Base-by-base conservation (phyloP, 345 rosid genomes). In the Excoecaria agallocha region DNA sequence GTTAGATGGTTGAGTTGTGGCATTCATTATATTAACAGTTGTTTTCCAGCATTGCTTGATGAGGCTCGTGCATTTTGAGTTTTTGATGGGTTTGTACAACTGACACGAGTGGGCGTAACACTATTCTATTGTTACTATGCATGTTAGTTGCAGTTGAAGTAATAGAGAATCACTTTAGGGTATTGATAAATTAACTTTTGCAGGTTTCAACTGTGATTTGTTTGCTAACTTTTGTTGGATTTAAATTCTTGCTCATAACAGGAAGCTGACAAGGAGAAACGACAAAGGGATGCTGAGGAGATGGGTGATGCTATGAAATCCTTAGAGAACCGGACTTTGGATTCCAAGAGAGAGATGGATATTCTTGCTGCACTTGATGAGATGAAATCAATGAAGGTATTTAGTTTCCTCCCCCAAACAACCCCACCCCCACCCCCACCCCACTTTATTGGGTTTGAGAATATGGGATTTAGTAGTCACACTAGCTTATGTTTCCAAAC, bases 291-390 rank as follows among this genome's bases (percentile, higher is more conserved):
- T 45, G 89, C 89, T 4, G 97, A 95, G 73, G 99, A 93, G 84
- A 85, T 89, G 93, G 98, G 98, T 17, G 97, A 95, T 81, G 97
- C 97, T 0, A 95, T 95, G 99, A 95, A 90, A 77, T 86, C 99
- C 3, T 70, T 95, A 86, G 97, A 93, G 86, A 95, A 95, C 61
- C 74, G 98, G 46, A 91, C 97, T 4, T 66, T 93, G 78, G 98
- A 95, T 84, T 95, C 97, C 1, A 95, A 95, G 74, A 84, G 94
- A 78, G 97, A 95, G 74, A 93, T 95, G 97, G 98, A 93, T 78
- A 95, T 93, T 70, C 83, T 93, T 68, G 98, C 98, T 4, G 90
- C 98, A 0, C 96, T 95, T 58, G 98, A 93, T 81, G 98, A 93
- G 76, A 88, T 91, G 98, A 76, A 76, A 55, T 76, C 79, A 25